These are phyloP conservation scores for Paraphysoderma sedebokerense DNA, from an alignment of 371 early-diverging fungal genomes.

Conservation along the genomic window DNA sequence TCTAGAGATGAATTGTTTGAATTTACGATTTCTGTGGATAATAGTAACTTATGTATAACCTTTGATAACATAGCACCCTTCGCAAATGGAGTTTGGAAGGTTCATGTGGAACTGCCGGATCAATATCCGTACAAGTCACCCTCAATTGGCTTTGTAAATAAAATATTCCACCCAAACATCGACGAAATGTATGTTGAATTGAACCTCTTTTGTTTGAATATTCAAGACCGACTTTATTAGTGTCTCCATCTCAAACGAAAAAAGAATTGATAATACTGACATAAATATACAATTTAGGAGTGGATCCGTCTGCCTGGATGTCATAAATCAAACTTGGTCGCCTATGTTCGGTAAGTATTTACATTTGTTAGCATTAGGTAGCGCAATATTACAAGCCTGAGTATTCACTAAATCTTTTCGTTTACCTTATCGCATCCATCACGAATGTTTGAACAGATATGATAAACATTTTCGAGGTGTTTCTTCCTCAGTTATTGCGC, in stretches of 20 bases:
- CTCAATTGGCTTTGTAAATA: constrained; percentile 97
- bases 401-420: constrained; percentile 2
- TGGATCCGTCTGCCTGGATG: constrained; percentile 98
- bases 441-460: constrained; percentile 39
- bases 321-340: constrained; percentile 99
- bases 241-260: background rate
- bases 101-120: constrained; percentile 96
- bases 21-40: constrained; percentile 5
- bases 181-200: constrained; percentile 81
- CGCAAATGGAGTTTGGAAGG: constrained; percentile 85
- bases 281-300: constrained; percentile 61
- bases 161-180: constrained; percentile 99
- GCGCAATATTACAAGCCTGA: background rate
- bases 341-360: constrained; percentile 86
- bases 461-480: constrained; percentile 97
- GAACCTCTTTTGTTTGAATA: background rate
- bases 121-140: constrained; percentile 99
- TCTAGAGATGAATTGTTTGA: background rate
- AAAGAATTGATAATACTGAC: too few species aligned
- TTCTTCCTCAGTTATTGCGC: constrained; percentile 91
- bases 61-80: constrained; percentile 60
- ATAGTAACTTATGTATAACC: constrained; percentile 1
- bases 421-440: constrained; percentile 2
- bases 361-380: background rate
- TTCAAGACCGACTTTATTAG: background rate